A percentile compares a stretch with the other conserved stretches of the same genome.
These are phyloP conservation scores for Fragaria iinumae DNA, from an alignment of 306 rosid genomes.

Conservation along the genomic window DNA sequence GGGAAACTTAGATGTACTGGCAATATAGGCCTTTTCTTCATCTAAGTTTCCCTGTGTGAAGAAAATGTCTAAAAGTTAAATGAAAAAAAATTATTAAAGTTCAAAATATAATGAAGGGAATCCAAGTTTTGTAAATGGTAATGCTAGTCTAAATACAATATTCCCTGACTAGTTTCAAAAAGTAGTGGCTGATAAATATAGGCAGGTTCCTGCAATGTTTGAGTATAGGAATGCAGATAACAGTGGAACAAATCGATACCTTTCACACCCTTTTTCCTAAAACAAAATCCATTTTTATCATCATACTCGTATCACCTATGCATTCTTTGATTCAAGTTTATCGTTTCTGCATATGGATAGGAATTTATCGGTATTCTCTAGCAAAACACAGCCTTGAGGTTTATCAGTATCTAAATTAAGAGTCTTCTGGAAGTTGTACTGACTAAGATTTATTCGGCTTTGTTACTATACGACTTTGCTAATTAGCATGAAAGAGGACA, in stretches of 20 bases:
- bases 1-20: not conserved
- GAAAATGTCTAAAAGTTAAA: not conserved
- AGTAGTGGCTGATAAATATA: not conserved
- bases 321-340: not conserved
- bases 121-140: not conserved
- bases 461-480: not conserved
- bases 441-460: not conserved
- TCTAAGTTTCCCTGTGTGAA: constrained; percentile 6
- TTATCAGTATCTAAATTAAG: not conserved
- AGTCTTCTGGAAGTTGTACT: not conserved
- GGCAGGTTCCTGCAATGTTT: constrained; percentile 1
- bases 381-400: not conserved
- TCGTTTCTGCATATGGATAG: not conserved
- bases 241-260: not conserved
- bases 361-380: not conserved
- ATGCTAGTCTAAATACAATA: constrained; percentile 1
- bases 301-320: not conserved
- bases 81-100: not conserved
- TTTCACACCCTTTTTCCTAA: not conserved
- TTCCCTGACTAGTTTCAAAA: not conserved
- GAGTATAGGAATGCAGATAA: not conserved
- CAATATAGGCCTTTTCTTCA: too few relatives aligned
- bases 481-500: not conserved
- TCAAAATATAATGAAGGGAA: not conserved
- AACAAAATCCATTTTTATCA: not conserved